Conservation (phyloP, 169 alveolate genomes). For the Eimeria nieschulzi region DNA sequence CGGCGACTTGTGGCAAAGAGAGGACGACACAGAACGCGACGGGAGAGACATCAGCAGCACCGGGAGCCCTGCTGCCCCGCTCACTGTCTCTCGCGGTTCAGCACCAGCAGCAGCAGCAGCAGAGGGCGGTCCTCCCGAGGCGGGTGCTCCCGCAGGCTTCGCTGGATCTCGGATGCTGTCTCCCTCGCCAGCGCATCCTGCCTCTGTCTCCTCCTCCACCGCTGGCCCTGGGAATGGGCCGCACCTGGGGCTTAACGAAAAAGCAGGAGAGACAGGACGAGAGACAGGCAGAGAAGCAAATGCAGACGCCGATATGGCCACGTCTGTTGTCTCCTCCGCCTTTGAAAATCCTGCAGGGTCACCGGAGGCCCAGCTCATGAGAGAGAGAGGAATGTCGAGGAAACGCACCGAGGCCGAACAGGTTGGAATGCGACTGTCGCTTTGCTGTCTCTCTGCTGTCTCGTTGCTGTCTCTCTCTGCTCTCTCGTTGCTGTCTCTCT, state of each 20-base stretch:
- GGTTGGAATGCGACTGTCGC: neutral
- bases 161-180: too few species aligned
- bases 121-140: neutral
- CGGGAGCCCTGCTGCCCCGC: neutral
- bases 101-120: neutral
- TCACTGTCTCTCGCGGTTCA: neutral
- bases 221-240: too few species aligned
- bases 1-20: too few species aligned
- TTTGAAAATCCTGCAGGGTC: neutral
- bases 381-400: neutral
- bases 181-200: too few species aligned
- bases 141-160: neutral
- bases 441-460: too few species aligned
- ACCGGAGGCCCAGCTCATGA: neutral
- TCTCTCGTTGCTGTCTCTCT: neutral
- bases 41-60: neutral
- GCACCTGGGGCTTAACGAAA: too few species aligned
- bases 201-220: too few species aligned
- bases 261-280: neutral
- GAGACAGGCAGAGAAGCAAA: neutral
- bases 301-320: neutral
- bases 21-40: neutral
- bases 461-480: too few species aligned
- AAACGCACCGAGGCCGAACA: slow-evolving; percentile 23
- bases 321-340: neutral